Conservation (phyloP, 2,329 filamentous ascomycete species). For the Talaromyces atroroseus region DNA sequence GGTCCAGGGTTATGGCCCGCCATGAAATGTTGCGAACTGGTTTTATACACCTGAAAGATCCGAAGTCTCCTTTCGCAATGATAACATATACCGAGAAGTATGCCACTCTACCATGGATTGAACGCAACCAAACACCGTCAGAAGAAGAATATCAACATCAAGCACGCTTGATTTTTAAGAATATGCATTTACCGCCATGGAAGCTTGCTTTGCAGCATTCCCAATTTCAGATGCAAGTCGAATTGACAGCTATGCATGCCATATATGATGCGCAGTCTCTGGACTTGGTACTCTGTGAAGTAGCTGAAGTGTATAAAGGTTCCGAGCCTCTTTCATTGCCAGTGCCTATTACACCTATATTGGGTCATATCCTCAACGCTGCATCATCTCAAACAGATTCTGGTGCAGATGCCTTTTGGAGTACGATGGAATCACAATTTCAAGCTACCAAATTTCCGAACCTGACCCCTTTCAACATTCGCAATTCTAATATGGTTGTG, state of each 20-base stretch:
- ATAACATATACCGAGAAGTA: slow-evolving; percentile 49
- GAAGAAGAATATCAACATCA: slow-evolving; percentile 6
- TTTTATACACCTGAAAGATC: slow-evolving; percentile 59
- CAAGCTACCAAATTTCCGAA: slow-evolving; percentile 69
- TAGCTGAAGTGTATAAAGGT: slow-evolving; percentile 42
- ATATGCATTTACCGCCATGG: slow-evolving; percentile 60
- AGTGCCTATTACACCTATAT: slow-evolving; percentile 37
- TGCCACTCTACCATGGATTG: slow-evolving; percentile 37
- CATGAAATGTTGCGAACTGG: slow-evolving; percentile 74
- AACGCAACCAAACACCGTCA: not conserved
- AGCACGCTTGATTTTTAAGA: slow-evolving; percentile 31
- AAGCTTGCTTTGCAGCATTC: slow-evolving; percentile 46
- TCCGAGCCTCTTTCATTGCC: slow-evolving; percentile 10
- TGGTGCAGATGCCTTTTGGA: slow-evolving; percentile 56
- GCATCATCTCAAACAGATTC: slow-evolving; percentile 21
- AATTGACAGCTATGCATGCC: slow-evolving; percentile 66
- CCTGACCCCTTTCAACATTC: slow-evolving; percentile 57
- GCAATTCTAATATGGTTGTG: slow-evolving; percentile 29
- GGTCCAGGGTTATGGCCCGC: slow-evolving; percentile 48
- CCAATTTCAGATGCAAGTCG: slow-evolving; percentile 27
- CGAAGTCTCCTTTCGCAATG: slow-evolving; percentile 66
- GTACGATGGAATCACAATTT: slow-evolving; percentile 45
- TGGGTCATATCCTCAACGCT: slow-evolving; percentile 42
- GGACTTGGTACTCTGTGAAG: slow-evolving; percentile 56
- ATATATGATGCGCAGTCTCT: slow-evolving; percentile 80